Conservation (phyloP, 2,329 filamentous ascomycete genomes). For the Epichloe hybrida region DNA sequence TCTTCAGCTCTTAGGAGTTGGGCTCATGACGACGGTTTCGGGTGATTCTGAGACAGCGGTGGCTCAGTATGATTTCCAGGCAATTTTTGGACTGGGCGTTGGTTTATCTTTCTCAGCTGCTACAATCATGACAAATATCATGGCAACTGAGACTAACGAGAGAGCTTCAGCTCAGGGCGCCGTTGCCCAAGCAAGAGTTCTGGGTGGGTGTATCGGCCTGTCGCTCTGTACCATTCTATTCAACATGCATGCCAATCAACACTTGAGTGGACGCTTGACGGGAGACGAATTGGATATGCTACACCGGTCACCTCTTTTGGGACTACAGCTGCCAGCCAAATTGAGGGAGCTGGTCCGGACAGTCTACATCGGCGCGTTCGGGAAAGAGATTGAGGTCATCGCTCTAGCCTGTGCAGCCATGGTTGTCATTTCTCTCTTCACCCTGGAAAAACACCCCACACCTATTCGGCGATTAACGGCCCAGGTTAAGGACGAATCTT, state of each 20-base stretch:
- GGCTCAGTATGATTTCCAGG: slow-evolving; percentile 39
- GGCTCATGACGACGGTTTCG: slow-evolving; percentile 33
- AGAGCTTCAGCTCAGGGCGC: slow-evolving; percentile 46
- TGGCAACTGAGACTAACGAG: slow-evolving; percentile 32
- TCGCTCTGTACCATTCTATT: slow-evolving; percentile 46
- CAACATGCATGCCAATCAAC: slow-evolving; percentile 28
- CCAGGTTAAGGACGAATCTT: slow-evolving; percentile 15
- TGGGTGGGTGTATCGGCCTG: slow-evolving; percentile 46
- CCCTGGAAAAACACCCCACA: slow-evolving; percentile 28
- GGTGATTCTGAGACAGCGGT: slow-evolving; percentile 19
- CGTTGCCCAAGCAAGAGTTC: slow-evolving; percentile 44
- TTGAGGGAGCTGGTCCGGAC: slow-evolving; percentile 22
- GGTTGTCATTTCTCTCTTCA: slow-evolving; percentile 29
- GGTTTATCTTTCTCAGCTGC: slow-evolving; percentile 43
- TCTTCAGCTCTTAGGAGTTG: slow-evolving; percentile 39
- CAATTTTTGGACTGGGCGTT: slow-evolving; percentile 45
- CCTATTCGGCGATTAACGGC: slow-evolving; percentile 20
- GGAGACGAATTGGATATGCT: slow-evolving; percentile 26
- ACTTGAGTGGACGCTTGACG: slow-evolving; percentile 23
- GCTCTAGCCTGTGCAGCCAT: slow-evolving; percentile 29
- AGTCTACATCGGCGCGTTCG: slow-evolving; percentile 33
- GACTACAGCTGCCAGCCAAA: slow-evolving; percentile 19
- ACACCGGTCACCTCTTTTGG: slow-evolving; percentile 29
- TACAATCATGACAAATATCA: slow-evolving; percentile 43
- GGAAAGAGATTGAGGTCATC: slow-evolving; percentile 32